phyloP scores from a whole-genome alignment of 176 grass and related monocot species.

The Oryza punctata region DNA sequence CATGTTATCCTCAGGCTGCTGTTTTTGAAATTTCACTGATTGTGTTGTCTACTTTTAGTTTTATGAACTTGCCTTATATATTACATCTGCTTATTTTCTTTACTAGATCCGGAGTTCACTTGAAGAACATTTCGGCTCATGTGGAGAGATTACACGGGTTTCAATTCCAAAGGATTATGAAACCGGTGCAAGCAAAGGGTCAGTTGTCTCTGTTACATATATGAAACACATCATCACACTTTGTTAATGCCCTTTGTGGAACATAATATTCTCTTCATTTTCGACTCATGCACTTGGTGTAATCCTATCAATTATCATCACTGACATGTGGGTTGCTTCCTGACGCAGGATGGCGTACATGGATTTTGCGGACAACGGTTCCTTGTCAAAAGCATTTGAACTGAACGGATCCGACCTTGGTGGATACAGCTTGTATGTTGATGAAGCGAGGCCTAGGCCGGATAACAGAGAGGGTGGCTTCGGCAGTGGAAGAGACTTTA shows the following conservation, averaged over 20 bases:
- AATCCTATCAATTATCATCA: not conserved
- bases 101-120: conserved; percentile 56
- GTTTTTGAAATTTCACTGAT: not conserved
- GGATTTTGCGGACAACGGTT: conserved; percentile 53
- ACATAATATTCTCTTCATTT: not conserved
- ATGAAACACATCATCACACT: not conserved
- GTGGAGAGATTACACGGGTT: conserved; percentile 66
- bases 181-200: conserved; percentile 62
- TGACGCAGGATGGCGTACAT: conserved; percentile 70
- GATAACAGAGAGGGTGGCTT: conserved; percentile 47
- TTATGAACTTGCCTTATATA: not conserved
- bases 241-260: not conserved
- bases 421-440: conserved; percentile 54
- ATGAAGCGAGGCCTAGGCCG: conserved; percentile 55
- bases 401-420: conserved; percentile 59
- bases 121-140: conserved; percentile 70
- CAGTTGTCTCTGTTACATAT: conserved; percentile 30
- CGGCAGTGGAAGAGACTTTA: conserved; percentile 21
- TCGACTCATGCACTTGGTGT: not conserved
- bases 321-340: not conserved
- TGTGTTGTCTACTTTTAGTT: not conserved
- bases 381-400: conserved; percentile 56
- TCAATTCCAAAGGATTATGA: conserved; percentile 78
- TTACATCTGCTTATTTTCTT: not conserved
- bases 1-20: not conserved